phyloP scores from a whole-genome alignment of 164 flowering plant species.

The Piper longum region DNA sequence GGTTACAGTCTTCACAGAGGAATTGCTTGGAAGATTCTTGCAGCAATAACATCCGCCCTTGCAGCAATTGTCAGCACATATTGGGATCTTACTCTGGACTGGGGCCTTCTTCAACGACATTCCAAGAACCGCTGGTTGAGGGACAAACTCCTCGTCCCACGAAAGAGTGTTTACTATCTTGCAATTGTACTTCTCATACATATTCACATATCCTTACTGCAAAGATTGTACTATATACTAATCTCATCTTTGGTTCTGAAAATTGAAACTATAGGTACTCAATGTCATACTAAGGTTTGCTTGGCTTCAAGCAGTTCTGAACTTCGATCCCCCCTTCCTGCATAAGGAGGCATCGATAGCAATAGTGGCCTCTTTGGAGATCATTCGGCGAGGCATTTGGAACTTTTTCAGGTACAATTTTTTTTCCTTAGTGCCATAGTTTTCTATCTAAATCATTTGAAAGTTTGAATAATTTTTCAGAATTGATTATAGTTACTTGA shows the following conservation, averaged over 20 bases:
- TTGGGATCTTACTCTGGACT: conserved; percentile 62
- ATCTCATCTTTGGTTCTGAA: too few species aligned
- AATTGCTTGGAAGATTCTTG: conserved; percentile 32
- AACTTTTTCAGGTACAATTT: conserved; percentile 57
- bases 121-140: conserved; percentile 52
- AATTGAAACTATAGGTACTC: conserved; percentile 4
- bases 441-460: too few species aligned
- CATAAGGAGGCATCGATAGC: conserved; percentile 25
- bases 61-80: conserved; percentile 43
- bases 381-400: conserved; percentile 74
- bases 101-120: conserved; percentile 55
- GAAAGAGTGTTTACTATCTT: conserved; percentile 40
- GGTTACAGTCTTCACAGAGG: conserved; percentile 26
- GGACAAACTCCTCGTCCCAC: conserved; percentile 46
- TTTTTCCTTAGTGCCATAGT: too few species aligned
- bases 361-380: conserved; percentile 49
- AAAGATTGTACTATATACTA: too few species aligned
- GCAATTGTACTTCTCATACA: conserved; percentile 30
- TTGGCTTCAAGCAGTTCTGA: conserved; percentile 52
- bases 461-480: too few species aligned
- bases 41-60: conserved; percentile 34
- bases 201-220: too few species aligned
- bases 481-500: too few species aligned
- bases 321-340: conserved; percentile 21
- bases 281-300: conserved; percentile 54